Conservation (phyloP, 768 basidiomycete genomes). For the Hortiboletus campestris region DNA sequence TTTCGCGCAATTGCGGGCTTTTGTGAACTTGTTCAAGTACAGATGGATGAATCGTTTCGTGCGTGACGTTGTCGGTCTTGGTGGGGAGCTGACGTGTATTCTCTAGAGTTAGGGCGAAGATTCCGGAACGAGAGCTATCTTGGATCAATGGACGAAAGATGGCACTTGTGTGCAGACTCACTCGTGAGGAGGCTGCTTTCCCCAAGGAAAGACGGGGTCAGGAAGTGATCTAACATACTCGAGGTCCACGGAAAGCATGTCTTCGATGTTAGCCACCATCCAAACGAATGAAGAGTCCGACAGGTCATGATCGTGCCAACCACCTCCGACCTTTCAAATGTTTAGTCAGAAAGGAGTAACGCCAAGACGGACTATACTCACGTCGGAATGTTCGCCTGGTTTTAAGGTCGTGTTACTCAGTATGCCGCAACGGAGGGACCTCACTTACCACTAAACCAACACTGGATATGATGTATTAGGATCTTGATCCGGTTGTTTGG, state of each 20-base stretch:
- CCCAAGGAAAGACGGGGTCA: slow-evolving; percentile 58
- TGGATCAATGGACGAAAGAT: background rate
- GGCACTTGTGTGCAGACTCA: slow-evolving; percentile 30
- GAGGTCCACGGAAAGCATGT: slow-evolving; percentile 55
- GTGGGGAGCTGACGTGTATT: slow-evolving; percentile 51
- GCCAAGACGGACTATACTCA: background rate
- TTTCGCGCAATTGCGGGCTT: slow-evolving; percentile 33
- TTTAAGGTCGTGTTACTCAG: slow-evolving; percentile 8
- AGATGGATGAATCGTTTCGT: slow-evolving; percentile 63
- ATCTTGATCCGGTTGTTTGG: background rate
- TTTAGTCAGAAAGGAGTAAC: background rate
- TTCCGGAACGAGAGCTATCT: slow-evolving; percentile 50
- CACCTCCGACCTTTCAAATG: slow-evolving; percentile 58
- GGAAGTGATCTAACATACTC: slow-evolving; percentile 50
- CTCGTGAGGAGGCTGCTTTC: slow-evolving; percentile 61
- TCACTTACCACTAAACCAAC: slow-evolving; percentile 66
- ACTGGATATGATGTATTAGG: slow-evolving; percentile 36
- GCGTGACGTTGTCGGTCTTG: slow-evolving; percentile 42
- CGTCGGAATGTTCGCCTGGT: slow-evolving; percentile 31
- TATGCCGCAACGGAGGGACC: background rate
- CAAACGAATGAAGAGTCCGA: slow-evolving; percentile 61
- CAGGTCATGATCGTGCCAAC: slow-evolving; percentile 65
- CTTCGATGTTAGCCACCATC: slow-evolving; percentile 61
- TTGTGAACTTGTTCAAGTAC: slow-evolving; percentile 46
- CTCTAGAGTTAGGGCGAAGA: slow-evolving; percentile 47